Evolutionary conservation across 331 rosid species (phyloP), one percentile per base, ranked within the genome.

Genomic region (Quercus phellos): DNA sequence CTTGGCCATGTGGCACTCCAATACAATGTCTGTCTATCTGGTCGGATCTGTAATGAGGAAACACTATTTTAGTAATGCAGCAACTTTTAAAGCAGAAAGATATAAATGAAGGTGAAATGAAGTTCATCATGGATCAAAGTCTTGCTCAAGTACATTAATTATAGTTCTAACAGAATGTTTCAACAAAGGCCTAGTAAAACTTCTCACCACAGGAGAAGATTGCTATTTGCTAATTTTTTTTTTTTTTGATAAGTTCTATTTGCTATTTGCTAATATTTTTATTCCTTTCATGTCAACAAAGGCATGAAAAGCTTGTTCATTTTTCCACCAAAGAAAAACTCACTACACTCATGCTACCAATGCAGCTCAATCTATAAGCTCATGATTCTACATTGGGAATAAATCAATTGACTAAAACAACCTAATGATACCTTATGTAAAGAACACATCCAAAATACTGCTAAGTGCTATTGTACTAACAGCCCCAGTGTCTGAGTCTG

Each of bases 1-100:
- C 88, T 93, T 81, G 99, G 99, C 99, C 99, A 95, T 13, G 99
- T 95, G 79, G 99, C 99, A 83, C 99, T 95, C 99, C 99, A 95
- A 66, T 91, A 93, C 79, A 95, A 84, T 35, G 99, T 95, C 90
- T 95, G 99, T 75, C 99, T 88, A 87, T 95, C 99, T 42, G 99
- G 99, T 68, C 98, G 94, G 77, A 93, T 90, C 99, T 95, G 89
- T 71, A 55, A 83, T 82, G 76, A 75, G 58, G 77, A 56, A 79
- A 60, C 32, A 73, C 34, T 54, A 61, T 35, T 76, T 85, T 68
- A 63, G 16, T 3, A 78, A 53, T 14, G 19, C 26, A 66, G 71
- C 27, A 66, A 34, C 71, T 9, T 34, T 66, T 34, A 66, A 6
- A 4, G 27, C 21, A 66, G 51, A 66, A 66, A 66, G 17, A 34